Percentiles rank a stretch among this genome's conserved stretches.
Evolutionary conservation across 352 stramenopile species (phyloP).

Genomic region (Phytopythium litorale): DNA sequence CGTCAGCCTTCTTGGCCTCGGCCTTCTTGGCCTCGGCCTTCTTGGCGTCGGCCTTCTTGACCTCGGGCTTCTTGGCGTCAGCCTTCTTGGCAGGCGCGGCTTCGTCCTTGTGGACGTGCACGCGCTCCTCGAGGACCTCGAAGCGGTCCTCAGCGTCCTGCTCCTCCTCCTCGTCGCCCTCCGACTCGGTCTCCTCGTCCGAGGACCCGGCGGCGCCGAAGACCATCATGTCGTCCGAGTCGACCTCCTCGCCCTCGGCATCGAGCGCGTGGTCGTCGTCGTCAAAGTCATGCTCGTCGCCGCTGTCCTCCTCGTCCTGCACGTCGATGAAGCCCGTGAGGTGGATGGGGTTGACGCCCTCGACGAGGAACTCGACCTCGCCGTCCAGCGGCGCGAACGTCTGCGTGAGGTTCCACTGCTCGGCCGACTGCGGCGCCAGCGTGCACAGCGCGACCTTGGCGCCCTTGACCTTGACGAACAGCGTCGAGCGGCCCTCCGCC

Average conservation of each 20-base stretch:
- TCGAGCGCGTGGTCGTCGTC: slow-evolving; percentile 31
- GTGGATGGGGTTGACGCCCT: slow-evolving; percentile 77
- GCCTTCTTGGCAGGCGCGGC: slow-evolving; percentile 14
- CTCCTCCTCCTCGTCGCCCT: slow-evolving; percentile 34
- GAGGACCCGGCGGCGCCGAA: slow-evolving; percentile 40
- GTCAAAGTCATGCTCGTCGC: slow-evolving; percentile 53
- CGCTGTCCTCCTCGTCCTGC: slow-evolving; percentile 63
- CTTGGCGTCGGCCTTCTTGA: slow-evolving; percentile 11
- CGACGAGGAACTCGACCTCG: slow-evolving; percentile 59
- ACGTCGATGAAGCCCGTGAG: slow-evolving; percentile 80
- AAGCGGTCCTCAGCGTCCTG: slow-evolving; percentile 51
- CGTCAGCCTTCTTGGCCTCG: slow-evolving; percentile 13
- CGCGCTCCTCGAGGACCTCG: slow-evolving; percentile 71
- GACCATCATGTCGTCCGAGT: slow-evolving; percentile 55
- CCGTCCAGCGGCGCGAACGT: slow-evolving; percentile 77
- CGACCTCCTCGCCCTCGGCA: slow-evolving; percentile 32
- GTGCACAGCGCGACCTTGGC: slow-evolving; percentile 74
- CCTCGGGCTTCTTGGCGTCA: slow-evolving; percentile 14
- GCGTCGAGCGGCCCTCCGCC: slow-evolving; percentile 56
- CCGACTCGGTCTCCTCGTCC: slow-evolving; percentile 26
- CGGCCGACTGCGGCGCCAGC: slow-evolving; percentile 45
- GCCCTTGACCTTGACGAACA: slow-evolving; percentile 67
- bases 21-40: slow-evolving; percentile 17
- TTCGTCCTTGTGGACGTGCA: slow-evolving; percentile 19
- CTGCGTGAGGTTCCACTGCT: slow-evolving; percentile 79